phyloP scores from a whole-genome alignment of 1,284 basidiomycete species.

The Coniophora puteana region DNA sequence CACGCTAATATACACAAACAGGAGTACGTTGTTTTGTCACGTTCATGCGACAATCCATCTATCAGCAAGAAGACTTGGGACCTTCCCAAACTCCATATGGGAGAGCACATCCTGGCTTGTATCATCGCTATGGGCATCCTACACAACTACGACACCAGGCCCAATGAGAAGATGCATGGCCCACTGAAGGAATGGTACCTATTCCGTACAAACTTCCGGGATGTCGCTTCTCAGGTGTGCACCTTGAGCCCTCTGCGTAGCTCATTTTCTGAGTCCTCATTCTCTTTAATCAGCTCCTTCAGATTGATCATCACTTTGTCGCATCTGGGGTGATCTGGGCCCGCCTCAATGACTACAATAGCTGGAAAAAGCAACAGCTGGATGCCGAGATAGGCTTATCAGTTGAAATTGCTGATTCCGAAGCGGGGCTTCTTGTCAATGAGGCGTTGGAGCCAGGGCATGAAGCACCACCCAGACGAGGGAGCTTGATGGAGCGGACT shows the following conservation, averaged over 20 bases:
- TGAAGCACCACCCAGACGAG: no score
- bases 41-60: not conserved
- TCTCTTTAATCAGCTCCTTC: conserved; percentile 19
- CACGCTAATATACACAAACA: no score
- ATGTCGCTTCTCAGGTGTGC: conserved; percentile 20
- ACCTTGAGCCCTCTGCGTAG: conserved; percentile 1
- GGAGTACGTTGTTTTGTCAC: no score
- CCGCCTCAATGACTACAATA: no score
- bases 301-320: conserved; percentile 14
- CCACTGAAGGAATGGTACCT: conserved; percentile 21
- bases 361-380: no score
- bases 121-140: conserved; percentile 23
- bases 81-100: conserved; percentile 15
- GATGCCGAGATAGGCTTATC: no score
- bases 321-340: no score
- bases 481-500: no score
- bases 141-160: conserved; percentile 22
- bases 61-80: conserved; percentile 12
- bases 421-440: no score
- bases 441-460: no score
- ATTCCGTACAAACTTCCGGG: conserved; percentile 26
- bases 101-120: conserved; percentile 20
- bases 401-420: no score
- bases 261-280: not conserved
- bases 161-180: conserved; percentile 19